Evolutionary conservation across 1,284 basidiomycete genomes (phyloP), one percentile per base, ranked within the genome.

Genomic region (Stygiomarasmius scandens): DNA sequence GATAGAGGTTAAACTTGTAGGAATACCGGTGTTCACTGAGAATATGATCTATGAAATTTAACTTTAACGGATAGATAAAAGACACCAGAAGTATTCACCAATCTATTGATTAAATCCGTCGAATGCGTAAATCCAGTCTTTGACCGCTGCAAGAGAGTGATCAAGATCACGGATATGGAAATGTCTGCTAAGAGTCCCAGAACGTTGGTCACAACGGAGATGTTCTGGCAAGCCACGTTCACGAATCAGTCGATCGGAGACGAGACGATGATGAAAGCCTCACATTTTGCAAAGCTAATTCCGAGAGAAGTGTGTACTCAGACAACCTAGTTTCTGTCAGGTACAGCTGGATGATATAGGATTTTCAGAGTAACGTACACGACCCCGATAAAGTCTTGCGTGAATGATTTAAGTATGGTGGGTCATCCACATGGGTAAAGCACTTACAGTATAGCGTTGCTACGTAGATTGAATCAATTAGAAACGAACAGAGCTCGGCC

Each of bases 31-130:
- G 41, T 58, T 61, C 22, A 58, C 55, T 11, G 57, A 50, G 46
- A 61, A 61, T 4, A 61, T 51, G 20, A 61, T 61, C 60, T 61
- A n/a, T 9, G 38, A 34, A 34, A 14, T 8, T 34, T 34, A 8
- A 34, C 8, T 34, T 8, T 8, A 8, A 14, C 14, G 8, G 14
- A 34, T 34, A 34, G 32, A 14, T 8, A 34, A 14, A 34, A 34
- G 14, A 34, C 14, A 34, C 8, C 32, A 14, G 32, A 34, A 34
- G 32, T 23, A 47, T 47, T 52, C 14, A 58, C 60, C 49, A 62
- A 49, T 47, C 58, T 55, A 57, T 62, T 62, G 12, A 59, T 38
- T 11, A 57, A 54, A 47, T 59, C 58, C n/a, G 60, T 62, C 10
- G 60, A 55, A 22, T 44, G 45, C 34, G 29, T 54, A 25, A 57